Percentiles rank a stretch among this genome's conserved stretches.
These are phyloP conservation scores for Pythium vanterpoolii DNA, from an alignment of 352 stramenopile genomes.

Conservation along the genomic window DNA sequence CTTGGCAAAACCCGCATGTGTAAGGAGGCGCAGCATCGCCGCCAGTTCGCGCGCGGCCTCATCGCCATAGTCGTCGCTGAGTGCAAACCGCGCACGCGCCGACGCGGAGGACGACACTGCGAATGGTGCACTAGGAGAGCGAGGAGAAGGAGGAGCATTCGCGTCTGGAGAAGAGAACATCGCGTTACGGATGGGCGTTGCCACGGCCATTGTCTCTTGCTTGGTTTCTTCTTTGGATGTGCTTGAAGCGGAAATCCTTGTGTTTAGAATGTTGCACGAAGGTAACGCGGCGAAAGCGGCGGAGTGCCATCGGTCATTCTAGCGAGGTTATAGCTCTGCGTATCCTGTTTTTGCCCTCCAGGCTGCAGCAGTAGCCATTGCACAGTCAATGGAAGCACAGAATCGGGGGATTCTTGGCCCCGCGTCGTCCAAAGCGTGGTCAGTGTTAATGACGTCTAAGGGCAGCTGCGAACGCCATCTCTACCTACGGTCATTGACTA, in stretches of 20 bases:
- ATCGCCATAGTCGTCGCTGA: slow-evolving; percentile 21
- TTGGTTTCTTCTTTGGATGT: not conserved
- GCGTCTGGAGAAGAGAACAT: not conserved
- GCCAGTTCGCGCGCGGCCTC: slow-evolving; percentile 24
- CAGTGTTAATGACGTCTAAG: too few relatives aligned
- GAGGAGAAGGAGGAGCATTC: not conserved
- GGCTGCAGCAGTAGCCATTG: too few relatives aligned
- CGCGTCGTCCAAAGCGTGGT: too few relatives aligned
- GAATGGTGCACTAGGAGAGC: not conserved
- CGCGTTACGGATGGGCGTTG: not conserved
- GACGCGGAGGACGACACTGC: not conserved
- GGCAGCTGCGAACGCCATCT: too few relatives aligned
- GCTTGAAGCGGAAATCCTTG: not conserved
- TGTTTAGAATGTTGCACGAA: slow-evolving; percentile 6
- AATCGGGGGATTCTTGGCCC: too few relatives aligned
- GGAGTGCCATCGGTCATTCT: not conserved
- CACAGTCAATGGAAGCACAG: too few relatives aligned
- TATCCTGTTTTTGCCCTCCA: too few relatives aligned
- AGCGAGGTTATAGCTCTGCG: too few relatives aligned
- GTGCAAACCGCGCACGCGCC: slow-evolving; percentile 7
- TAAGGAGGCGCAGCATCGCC: slow-evolving; percentile 30
- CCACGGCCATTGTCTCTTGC: not conserved
- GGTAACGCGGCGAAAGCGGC: too few relatives aligned
- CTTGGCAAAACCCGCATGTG: slow-evolving; percentile 42
- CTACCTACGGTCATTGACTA: too few relatives aligned